phyloP scores from a whole-genome alignment of 805 yeast species.

The Zygotorulaspora danielsina region DNA sequence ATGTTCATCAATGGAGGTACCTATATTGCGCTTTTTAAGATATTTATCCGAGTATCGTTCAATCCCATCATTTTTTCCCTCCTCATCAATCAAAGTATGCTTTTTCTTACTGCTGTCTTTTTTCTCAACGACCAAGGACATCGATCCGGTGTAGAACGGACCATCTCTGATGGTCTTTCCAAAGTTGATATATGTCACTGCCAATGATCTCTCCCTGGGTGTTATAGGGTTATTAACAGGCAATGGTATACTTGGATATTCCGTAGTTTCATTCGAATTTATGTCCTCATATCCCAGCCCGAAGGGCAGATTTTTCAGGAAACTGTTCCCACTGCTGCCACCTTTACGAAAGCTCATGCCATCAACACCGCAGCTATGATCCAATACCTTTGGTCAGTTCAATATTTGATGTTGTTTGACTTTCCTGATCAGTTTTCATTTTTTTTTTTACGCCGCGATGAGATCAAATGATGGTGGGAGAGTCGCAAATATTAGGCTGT shows the following conservation, averaged over 20 bases:
- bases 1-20: constrained; percentile 70
- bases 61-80: constrained; percentile 60
- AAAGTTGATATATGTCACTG: constrained; percentile 54
- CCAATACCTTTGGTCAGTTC: not conserved
- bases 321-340: constrained; percentile 39
- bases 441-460: constrained; percentile 9
- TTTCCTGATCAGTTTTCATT: constrained; percentile 4
- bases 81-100: constrained; percentile 34
- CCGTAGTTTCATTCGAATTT: constrained; percentile 38
- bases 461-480: no score
- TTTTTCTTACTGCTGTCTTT: constrained; percentile 20
- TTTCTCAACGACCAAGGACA: constrained; percentile 31
- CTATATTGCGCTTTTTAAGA: constrained; percentile 62
- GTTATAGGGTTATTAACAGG: constrained; percentile 64
- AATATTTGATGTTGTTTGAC: not conserved
- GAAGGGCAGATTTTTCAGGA: constrained; percentile 51
- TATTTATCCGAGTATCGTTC: constrained; percentile 80
- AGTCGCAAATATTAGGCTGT: no score
- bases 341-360: constrained; percentile 53
- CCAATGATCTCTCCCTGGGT: constrained; percentile 46
- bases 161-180: constrained; percentile 55
- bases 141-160: constrained; percentile 60
- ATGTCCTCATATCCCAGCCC: constrained; percentile 68
- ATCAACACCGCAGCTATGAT: not conserved
- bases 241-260: constrained; percentile 42